Evolutionary conservation across 768 basidiomycete species (phyloP).

Genomic region (Pholiota molesta): DNA sequence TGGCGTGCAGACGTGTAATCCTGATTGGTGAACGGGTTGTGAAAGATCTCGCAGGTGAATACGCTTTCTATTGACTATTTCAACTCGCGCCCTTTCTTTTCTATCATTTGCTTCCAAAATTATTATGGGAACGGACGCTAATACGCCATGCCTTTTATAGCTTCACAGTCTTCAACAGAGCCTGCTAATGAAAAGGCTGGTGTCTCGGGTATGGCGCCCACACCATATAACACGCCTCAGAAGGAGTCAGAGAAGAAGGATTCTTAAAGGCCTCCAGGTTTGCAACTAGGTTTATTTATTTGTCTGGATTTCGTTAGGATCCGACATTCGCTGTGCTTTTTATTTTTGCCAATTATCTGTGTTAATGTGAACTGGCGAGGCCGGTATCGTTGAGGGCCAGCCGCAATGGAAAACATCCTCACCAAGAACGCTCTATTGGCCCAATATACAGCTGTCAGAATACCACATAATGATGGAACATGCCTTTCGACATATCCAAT

Average conservation of each 20-base stretch:
- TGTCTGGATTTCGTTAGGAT: background rate
- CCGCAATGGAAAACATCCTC: too few species aligned
- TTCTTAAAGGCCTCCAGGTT: background rate
- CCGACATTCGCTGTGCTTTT: background rate
- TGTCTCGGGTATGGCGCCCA: background rate
- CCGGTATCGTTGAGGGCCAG: background rate
- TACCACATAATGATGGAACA: too few species aligned
- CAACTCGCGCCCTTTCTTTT: too few species aligned
- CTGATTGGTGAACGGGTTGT: conserved; percentile 73
- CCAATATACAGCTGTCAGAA: too few species aligned
- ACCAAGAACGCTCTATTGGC: too few species aligned
- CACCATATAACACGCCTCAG: conserved; percentile 10
- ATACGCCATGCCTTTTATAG: background rate
- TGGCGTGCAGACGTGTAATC: conserved; percentile 90
- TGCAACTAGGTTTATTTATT: background rate
- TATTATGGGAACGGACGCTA: background rate
- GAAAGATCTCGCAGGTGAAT: conserved; percentile 59
- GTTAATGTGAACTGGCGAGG: background rate
- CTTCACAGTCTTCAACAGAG: background rate
- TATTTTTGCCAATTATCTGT: background rate
- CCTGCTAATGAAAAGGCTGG: background rate
- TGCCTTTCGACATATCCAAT: too few species aligned
- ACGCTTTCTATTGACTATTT: background rate
- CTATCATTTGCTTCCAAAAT: background rate
- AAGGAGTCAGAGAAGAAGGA: conserved; percentile 2